phyloP scores from a whole-genome alignment of 2,329 filamentous ascomycete species.

The Ophiostoma triangulosporum region DNA sequence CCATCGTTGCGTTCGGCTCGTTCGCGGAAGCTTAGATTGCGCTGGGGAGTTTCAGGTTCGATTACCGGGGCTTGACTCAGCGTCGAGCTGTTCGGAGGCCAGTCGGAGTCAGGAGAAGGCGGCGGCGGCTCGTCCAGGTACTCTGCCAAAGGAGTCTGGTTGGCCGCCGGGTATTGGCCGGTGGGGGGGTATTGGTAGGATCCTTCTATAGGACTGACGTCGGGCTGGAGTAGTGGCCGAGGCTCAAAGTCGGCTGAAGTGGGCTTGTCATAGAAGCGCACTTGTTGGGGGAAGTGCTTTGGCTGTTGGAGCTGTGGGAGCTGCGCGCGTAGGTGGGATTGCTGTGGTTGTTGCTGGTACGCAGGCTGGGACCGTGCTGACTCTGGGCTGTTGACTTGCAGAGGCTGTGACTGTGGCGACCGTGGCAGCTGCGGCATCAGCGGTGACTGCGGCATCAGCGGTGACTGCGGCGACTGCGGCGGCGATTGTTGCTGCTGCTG shows the following conservation, averaged over 20 bases:
- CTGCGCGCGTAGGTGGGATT: background rate
- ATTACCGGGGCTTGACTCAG: slow-evolving; percentile 3
- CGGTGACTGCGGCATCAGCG: too few species aligned
- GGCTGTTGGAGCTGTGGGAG: slow-evolving; percentile 10
- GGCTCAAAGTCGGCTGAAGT: slow-evolving; percentile 16
- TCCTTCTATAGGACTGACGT: slow-evolving; percentile 11
- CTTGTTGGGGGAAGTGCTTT: slow-evolving; percentile 16
- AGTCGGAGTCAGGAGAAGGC: slow-evolving; percentile 15
- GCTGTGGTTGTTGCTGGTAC: background rate
- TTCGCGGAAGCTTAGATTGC: slow-evolving; percentile 48
- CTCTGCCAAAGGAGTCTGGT: slow-evolving; percentile 19
- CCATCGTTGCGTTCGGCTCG: slow-evolving; percentile 34
- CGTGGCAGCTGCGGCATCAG: too few species aligned
- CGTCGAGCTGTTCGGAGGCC: slow-evolving; percentile 12
- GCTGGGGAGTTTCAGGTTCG: slow-evolving; percentile 30
- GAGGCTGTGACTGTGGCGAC: background rate
- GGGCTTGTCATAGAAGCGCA: slow-evolving; percentile 21
- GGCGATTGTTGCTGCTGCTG: slow-evolving; percentile 1
- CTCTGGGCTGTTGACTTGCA: background rate
- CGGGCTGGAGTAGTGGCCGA: slow-evolving; percentile 16
- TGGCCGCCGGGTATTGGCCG: slow-evolving; percentile 9
- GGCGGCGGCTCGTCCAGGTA: slow-evolving; percentile 19
- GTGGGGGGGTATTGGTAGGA: slow-evolving; percentile 8
- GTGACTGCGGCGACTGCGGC: background rate
- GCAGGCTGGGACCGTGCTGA: background rate